Evolutionary conservation across 2,329 filamentous ascomycete species (phyloP).

Genomic region (Alternaria ventricosa): DNA sequence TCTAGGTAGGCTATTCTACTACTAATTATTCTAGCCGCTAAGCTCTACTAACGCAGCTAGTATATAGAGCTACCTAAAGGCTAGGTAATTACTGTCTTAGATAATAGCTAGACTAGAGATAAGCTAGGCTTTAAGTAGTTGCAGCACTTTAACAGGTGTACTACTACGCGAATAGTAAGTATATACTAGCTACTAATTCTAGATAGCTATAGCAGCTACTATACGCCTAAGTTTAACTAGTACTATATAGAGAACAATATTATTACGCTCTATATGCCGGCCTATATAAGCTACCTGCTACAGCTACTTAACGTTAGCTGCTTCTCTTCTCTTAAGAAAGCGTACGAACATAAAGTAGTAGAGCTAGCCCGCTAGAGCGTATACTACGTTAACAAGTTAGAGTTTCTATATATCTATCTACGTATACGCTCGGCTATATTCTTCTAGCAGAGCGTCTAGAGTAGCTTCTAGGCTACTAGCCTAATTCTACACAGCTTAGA

Average conservation of each 20-base stretch:
- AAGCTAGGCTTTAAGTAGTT: constrained; percentile 43
- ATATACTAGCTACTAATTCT: constrained; percentile 48
- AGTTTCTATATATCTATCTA: background rate
- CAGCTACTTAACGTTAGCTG: constrained; percentile 50
- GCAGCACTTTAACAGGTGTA: constrained; percentile 43
- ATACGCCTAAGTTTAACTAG: constrained; percentile 43
- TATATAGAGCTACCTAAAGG: background rate
- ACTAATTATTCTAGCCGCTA: constrained; percentile 15
- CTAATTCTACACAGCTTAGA: constrained; percentile 18
- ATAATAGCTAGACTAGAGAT: constrained; percentile 47
- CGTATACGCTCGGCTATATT: background rate
- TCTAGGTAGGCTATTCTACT: constrained; percentile 5
- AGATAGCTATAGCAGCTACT: constrained; percentile 46
- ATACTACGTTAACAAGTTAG: background rate
- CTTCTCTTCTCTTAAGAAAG: constrained; percentile 40
- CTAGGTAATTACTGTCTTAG: constrained; percentile 18
- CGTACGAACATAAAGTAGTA: constrained; percentile 1
- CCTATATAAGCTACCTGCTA: constrained; percentile 43
- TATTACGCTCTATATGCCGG: constrained; percentile 20
- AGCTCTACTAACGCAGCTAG: background rate
- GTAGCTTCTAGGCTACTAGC: constrained; percentile 10
- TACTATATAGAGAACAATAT: constrained; percentile 48
- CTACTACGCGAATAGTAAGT: constrained; percentile 26
- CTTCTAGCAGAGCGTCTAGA: background rate
- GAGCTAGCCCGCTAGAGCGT: background rate